Base-by-base conservation (phyloP, 2,329 filamentous ascomycete genomes). In the Verticillium albo-atrum region DNA sequence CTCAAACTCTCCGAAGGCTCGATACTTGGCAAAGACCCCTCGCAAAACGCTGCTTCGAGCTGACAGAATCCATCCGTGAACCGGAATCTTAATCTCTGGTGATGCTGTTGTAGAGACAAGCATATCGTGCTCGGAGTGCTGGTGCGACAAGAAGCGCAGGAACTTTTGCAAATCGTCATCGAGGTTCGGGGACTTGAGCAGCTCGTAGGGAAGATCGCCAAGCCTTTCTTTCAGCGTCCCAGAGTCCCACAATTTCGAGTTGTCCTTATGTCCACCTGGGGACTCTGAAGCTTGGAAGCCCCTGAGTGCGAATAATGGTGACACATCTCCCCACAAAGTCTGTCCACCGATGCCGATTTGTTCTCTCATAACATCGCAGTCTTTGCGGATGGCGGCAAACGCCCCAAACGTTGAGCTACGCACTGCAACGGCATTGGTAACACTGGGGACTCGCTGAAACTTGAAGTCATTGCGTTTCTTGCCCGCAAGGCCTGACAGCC, bases 351-450 rank as follows among this genome's bases (percentile, higher is more conserved):
- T 82, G 10, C 79, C 75, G 37, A 97, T 86, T 64, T 85, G 80
- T 37, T 89, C 86, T 56, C 85, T 87, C 58, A 93, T 91, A 28
- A 96, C 87, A 68, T 93, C 87, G 63, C 88, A 91, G 67, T 97
- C 93, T 68, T 89, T 89, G 54, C 95, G 87, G 53, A 97, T 84
- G 3, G 92, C 92, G 34, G 92, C 90, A 77, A 94, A 98, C 0
- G 94, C 91, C 4, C 95, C 95, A 73, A 91, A 96, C 0, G 89
- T 85, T 34, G 95, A 98, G 66, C 92, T 94, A 64, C 92, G 84
- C 7, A 98, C 93, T 3, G 88, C 88, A 32, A 89, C 83, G 15
- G 96, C 91, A 35, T 92, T 88, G 2, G 92, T 97, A 59, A 99
- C 84, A 50, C 90, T 92, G 1, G 95, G 89, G 9, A 99, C 87